phyloP scores from a whole-genome alignment of 345 rosid genomes.

The Anacardium occidentale region DNA sequence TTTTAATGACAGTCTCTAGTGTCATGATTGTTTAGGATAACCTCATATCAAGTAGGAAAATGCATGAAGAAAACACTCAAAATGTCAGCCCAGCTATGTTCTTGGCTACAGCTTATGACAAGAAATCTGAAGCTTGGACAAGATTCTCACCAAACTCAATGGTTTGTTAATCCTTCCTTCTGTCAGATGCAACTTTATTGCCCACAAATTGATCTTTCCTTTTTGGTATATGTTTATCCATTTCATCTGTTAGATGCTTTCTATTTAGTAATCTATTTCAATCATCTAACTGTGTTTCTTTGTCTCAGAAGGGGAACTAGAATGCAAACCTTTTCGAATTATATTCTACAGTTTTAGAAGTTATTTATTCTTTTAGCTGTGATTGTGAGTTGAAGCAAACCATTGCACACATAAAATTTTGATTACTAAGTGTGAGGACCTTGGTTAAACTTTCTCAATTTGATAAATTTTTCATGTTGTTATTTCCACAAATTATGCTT shows the following conservation, averaged over 20 bases:
- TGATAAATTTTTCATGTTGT: background rate
- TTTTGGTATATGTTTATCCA: background rate
- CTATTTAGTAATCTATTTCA: background rate
- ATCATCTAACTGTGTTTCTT: background rate
- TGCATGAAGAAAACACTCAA: slow-evolving; percentile 44
- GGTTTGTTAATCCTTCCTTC: slow-evolving; percentile 50
- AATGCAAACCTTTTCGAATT: background rate
- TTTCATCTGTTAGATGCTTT: background rate
- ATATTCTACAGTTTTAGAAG: background rate
- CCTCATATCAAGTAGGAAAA: slow-evolving; percentile 65
- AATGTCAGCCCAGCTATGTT: slow-evolving; percentile 68
- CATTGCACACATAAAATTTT: background rate
- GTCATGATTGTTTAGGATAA: slow-evolving; percentile 49
- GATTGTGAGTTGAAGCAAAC: background rate
- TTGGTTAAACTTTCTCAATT: background rate
- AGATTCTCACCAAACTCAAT: slow-evolving; percentile 51
- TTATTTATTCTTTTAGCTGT: background rate
- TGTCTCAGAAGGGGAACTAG: background rate
- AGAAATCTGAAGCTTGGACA: slow-evolving; percentile 94
- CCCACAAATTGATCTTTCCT: background rate
- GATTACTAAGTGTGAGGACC: background rate
- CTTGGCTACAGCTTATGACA: slow-evolving; percentile 84
- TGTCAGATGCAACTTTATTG: slow-evolving; percentile 1
- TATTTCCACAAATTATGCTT: background rate
- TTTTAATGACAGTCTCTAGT: background rate